Conservation (phyloP, 1,284 basidiomycete genomes). For the Heterobasidion occidentale region DNA sequence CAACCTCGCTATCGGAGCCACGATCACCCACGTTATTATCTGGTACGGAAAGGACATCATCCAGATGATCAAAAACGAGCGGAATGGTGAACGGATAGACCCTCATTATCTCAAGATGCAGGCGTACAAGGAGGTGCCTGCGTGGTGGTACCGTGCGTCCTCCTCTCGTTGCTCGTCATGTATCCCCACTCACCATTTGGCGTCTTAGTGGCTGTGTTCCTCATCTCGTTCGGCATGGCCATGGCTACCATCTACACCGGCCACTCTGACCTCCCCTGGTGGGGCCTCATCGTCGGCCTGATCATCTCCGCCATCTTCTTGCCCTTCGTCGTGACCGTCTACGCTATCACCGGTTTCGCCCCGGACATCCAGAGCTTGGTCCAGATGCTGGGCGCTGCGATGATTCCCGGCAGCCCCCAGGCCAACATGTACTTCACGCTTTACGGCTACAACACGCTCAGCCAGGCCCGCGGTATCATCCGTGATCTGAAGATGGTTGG, state of each 20-base stretch:
- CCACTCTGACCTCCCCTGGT: slow-evolving; percentile 45
- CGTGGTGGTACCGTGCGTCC: background rate
- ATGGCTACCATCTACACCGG: slow-evolving; percentile 45
- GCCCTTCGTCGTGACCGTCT: slow-evolving; percentile 35
- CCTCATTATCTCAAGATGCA: background rate
- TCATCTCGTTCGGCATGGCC: slow-evolving; percentile 38
- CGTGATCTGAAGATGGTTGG: slow-evolving; percentile 38
- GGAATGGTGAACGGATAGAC: background rate
- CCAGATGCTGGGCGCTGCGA: slow-evolving; percentile 18
- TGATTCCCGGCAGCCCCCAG: slow-evolving; percentile 34
- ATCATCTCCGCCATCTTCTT: slow-evolving; percentile 43
- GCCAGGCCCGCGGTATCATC: slow-evolving; percentile 36
- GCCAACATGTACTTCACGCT: slow-evolving; percentile 48
- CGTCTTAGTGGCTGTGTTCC: slow-evolving; percentile 21
- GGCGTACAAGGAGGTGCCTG: background rate
- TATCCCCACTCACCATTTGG: background rate
- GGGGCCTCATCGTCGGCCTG: slow-evolving; percentile 15
- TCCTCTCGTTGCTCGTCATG: background rate
- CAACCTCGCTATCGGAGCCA: slow-evolving; percentile 33
- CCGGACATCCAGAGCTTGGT: slow-evolving; percentile 21
- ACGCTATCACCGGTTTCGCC: slow-evolving; percentile 38
- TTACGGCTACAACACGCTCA: slow-evolving; percentile 31
- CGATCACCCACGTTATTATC: slow-evolving; percentile 34
- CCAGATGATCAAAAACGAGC: slow-evolving; percentile 21
- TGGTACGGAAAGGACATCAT: slow-evolving; percentile 40